Percentiles rank a stretch among this genome's conserved stretches.
These are phyloP conservation scores for Gleditsia sinensis DNA, from an alignment of 306 rosid species.

Conservation along the genomic window DNA sequence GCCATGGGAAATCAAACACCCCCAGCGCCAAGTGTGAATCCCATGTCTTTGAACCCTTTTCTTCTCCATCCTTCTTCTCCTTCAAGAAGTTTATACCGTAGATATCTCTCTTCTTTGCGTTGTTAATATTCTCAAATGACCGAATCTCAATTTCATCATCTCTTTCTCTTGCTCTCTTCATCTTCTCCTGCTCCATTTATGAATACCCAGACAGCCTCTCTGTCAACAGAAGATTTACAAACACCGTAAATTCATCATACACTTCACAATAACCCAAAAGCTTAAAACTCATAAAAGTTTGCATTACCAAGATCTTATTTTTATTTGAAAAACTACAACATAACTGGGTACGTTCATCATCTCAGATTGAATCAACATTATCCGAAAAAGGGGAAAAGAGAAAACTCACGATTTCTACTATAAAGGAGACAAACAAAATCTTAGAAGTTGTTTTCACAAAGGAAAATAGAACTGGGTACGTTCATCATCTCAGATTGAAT, in stretches of 20 bases:
- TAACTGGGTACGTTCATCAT: neutral
- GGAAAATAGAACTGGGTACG: too few species aligned
- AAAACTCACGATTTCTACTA: neutral
- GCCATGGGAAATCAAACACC: slow-evolving; percentile 95
- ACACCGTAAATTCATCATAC: neutral
- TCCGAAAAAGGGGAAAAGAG: neutral
- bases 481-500: neutral
- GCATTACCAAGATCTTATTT: slow-evolving; percentile 19
- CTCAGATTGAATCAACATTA: neutral
- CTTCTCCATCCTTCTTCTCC: slow-evolving; percentile 36
- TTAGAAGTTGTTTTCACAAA: too few species aligned
- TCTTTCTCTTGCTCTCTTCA: slow-evolving; percentile 59
- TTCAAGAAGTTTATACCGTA: slow-evolving; percentile 19
- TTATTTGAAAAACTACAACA: neutral
- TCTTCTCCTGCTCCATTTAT: slow-evolving; percentile 50
- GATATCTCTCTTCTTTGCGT: slow-evolving; percentile 48
- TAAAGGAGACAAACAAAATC: too few species aligned
- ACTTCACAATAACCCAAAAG: neutral
- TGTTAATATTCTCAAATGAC: slow-evolving; percentile 17
- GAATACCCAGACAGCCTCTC: neutral
- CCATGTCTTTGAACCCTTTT: slow-evolving; percentile 24
- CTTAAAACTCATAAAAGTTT: slow-evolving; percentile 16
- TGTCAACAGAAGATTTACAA: slow-evolving; percentile 29
- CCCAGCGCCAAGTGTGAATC: slow-evolving; percentile 46
- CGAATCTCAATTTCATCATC: slow-evolving; percentile 34